Percentiles rank a stretch among this genome's conserved stretches.
Evolutionary conservation across 441 rosid genomes (phyloP).

Genomic region (Populus hybrid): DNA sequence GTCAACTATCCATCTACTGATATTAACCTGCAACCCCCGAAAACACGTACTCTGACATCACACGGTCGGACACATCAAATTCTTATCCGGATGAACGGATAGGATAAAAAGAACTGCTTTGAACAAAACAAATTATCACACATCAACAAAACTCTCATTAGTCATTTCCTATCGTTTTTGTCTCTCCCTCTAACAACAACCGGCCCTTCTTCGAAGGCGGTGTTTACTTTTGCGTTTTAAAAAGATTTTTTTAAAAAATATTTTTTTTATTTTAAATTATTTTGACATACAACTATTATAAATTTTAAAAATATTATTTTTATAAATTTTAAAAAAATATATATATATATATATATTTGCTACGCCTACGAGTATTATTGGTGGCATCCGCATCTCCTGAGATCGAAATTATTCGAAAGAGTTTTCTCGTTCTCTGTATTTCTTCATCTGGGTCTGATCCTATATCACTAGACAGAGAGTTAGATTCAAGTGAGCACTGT

Average conservation of each 20-base stretch:
- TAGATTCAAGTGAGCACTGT: slow-evolving; percentile 1
- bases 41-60: background rate
- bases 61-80: background rate
- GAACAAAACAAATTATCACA: background rate
- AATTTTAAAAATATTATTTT: no score
- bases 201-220: background rate
- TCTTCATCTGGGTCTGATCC: slow-evolving; percentile 16
- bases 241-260: no score
- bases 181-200: background rate
- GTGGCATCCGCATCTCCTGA: background rate
- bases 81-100: background rate
- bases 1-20: background rate
- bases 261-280: no score
- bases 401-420: background rate
- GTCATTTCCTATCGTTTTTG: background rate
- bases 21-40: no score
- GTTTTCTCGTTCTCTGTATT: background rate
- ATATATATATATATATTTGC: no score
- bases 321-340: no score
- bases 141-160: background rate
- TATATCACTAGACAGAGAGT: background rate
- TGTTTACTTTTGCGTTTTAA: no score
- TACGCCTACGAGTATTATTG: background rate
- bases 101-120: no score
- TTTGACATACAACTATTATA: no score